Percentiles rank a stretch among this genome's conserved stretches.
phyloP scores from a whole-genome alignment of 208 protist genomes.

The Trypanosoma melophagium region DNA sequence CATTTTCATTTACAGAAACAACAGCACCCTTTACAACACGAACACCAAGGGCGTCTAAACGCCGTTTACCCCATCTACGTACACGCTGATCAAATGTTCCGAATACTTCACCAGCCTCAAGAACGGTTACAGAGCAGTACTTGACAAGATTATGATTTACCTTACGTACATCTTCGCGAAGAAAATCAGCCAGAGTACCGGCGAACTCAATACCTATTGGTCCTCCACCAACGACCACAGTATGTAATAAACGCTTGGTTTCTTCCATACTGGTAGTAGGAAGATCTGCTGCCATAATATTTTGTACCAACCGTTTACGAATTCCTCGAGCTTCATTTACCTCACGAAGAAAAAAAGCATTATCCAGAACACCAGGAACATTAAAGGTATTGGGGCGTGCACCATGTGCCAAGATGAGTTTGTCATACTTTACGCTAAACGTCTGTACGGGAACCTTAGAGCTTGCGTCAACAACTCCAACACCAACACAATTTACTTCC shows the following conservation, averaged over 20 bases:
- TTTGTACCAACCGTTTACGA: slow-evolving; percentile 89
- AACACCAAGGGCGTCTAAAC: slow-evolving; percentile 68
- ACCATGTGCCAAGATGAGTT: slow-evolving; percentile 90
- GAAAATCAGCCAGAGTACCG: slow-evolving; percentile 88
- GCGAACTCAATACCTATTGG: slow-evolving; percentile 90
- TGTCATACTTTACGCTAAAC: slow-evolving; percentile 91
- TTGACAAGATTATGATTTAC: slow-evolving; percentile 62
- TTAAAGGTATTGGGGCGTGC: slow-evolving; percentile 91
- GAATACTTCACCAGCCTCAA: slow-evolving; percentile 89
- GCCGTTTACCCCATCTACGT: slow-evolving; percentile 70
- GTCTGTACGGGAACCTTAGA: slow-evolving; percentile 61
- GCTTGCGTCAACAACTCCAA: slow-evolving; percentile 62
- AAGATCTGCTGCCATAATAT: slow-evolving; percentile 90
- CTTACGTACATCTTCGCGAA: slow-evolving; percentile 81
- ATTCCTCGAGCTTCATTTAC: slow-evolving; percentile 88
- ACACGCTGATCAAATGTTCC: slow-evolving; percentile 85
- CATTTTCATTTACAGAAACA: slow-evolving; percentile 65
- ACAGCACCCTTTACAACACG: slow-evolving; percentile 69
- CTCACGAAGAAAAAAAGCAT: slow-evolving; percentile 89
- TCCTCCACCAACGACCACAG: slow-evolving; percentile 91
- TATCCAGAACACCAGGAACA: slow-evolving; percentile 88
- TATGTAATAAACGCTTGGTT: slow-evolving; percentile 80
- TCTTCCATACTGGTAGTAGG: slow-evolving; percentile 74
- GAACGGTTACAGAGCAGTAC: slow-evolving; percentile 82
- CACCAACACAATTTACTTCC: slow-evolving; percentile 72